Evolutionary conservation across 129 eudicot genomes (phyloP).

Genomic region (Flaveria robusta): DNA sequence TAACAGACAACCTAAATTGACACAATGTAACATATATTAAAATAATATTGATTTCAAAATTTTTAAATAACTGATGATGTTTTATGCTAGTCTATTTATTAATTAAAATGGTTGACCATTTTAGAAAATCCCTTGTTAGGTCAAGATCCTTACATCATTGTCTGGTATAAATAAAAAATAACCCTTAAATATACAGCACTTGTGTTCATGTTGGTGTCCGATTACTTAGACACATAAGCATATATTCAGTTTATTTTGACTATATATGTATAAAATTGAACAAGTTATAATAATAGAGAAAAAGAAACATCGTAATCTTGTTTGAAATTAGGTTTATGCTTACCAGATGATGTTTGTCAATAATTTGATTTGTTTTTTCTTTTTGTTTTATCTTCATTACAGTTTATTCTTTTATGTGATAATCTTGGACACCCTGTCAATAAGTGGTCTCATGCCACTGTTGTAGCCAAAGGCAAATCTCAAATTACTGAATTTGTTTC

Average conservation of each 20-base stretch:
- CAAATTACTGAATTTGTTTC: no score
- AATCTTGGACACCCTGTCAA: no score
- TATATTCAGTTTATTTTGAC: slow-evolving; percentile 9
- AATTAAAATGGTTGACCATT: slow-evolving; percentile 28
- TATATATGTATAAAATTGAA: background rate
- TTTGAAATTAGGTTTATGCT: slow-evolving; percentile 21
- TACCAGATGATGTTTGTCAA: slow-evolving; percentile 16
- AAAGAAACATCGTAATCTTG: slow-evolving; percentile 18
- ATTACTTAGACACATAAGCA: slow-evolving; percentile 35
- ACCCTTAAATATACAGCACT: slow-evolving; percentile 3
- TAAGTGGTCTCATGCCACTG: no score
- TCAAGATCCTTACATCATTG: slow-evolving; percentile 34
- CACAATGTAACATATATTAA: background rate
- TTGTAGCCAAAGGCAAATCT: no score
- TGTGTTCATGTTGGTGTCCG: slow-evolving; percentile 35
- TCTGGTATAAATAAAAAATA: slow-evolving; percentile 13
- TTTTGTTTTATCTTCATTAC: no score
- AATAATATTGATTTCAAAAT: background rate
- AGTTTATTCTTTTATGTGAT: no score
- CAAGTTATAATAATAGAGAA: background rate
- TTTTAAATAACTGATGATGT: slow-evolving; percentile 15
- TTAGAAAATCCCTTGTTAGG: slow-evolving; percentile 26
- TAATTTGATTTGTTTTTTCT: background rate
- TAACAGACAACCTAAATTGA: background rate
- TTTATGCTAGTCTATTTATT: background rate